Evolutionary conservation across 495 filamentous ascomycete species (phyloP), one percentile per base, ranked within the genome.

Genomic region (Hypoxylon fragiforme): DNA sequence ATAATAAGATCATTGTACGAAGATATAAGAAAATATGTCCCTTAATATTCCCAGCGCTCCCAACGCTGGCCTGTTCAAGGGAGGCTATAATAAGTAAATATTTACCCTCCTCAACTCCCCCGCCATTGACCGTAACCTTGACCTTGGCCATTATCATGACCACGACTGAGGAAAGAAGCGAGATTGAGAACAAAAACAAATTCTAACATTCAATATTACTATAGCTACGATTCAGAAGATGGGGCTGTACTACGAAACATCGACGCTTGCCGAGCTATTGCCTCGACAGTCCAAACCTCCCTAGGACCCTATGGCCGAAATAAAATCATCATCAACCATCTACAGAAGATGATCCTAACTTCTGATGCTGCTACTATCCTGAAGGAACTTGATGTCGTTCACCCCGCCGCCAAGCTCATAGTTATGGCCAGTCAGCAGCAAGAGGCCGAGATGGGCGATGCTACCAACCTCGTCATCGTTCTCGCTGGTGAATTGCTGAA

Each of bases 251-350:
- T 97, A 43, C 89, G 95, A 63, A 99, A 97, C 73, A 97, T 99
- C 73, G 95, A 99, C 73, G 95, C 95, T 70, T 97, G 92, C 78
- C 85, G 90, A 63, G 90, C 95, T 36, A 97, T 99, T 72, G 85
- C 95, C 11, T 85, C 85, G 57, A 99, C 95, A 39, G 95, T 99
- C 22, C 90, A 95, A 77, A 97, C 95, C 41, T 97, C 92, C 39
- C 81, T 99, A 30, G 94, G 95, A 41, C 95, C 95, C 44, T 97
- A 94, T 70, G 95, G 95, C 67, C 89, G 95, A 72, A 99, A 97
- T 80, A 99, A 99, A 79, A 96, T 99, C 72, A 90, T 99, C 77
- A 97, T 99, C 80, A 99, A 97, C 76, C 95, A 99, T 77, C 81
- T 99, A 51, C 91, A 96, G 75, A 99, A 99, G 81, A 96, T 97